Conservation (phyloP, 768 basidiomycete species). For the Psilocybe cubensis region DNA sequence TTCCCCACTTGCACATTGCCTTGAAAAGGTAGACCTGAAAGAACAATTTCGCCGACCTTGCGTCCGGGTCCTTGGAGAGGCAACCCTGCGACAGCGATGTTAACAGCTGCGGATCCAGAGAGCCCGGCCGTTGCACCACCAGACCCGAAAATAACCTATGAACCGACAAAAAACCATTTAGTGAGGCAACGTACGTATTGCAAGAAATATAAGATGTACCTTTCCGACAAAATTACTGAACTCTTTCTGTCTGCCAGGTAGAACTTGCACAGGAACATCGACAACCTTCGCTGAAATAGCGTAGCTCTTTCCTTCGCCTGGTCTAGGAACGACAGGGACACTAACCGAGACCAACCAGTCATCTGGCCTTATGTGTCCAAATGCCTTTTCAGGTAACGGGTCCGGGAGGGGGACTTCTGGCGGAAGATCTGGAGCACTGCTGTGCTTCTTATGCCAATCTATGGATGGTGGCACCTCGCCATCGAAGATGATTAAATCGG, state of each 20-base stretch:
- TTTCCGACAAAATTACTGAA: constrained; percentile 80
- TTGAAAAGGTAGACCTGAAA: constrained; percentile 66
- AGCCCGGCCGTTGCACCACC: constrained; percentile 73
- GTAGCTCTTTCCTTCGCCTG: constrained; percentile 57
- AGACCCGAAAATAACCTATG: constrained; percentile 68
- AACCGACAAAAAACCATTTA: background rate
- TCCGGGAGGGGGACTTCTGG: constrained; percentile 58
- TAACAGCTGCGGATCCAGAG: constrained; percentile 64
- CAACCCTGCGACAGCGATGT: constrained; percentile 61
- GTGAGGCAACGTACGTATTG: constrained; percentile 2
- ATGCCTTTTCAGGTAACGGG: constrained; percentile 73
- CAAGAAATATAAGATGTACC: constrained; percentile 38
- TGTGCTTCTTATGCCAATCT: constrained; percentile 4
- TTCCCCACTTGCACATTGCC: constrained; percentile 71
- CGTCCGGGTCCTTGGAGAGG: constrained; percentile 40
- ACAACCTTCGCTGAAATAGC: constrained; percentile 65
- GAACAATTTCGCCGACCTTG: constrained; percentile 50
- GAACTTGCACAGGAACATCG: constrained; percentile 76
- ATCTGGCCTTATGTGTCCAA: constrained; percentile 73
- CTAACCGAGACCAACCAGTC: constrained; percentile 62
- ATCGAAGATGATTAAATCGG: constrained; percentile 80
- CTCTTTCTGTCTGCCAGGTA: constrained; percentile 77
- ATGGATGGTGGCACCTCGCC: constrained; percentile 53
- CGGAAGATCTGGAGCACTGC: constrained; percentile 24
- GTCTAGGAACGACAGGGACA: constrained; percentile 42